Evolutionary conservation across 2,329 filamentous ascomycete species (phyloP).

Genomic region (Hypomyces rosellus): DNA sequence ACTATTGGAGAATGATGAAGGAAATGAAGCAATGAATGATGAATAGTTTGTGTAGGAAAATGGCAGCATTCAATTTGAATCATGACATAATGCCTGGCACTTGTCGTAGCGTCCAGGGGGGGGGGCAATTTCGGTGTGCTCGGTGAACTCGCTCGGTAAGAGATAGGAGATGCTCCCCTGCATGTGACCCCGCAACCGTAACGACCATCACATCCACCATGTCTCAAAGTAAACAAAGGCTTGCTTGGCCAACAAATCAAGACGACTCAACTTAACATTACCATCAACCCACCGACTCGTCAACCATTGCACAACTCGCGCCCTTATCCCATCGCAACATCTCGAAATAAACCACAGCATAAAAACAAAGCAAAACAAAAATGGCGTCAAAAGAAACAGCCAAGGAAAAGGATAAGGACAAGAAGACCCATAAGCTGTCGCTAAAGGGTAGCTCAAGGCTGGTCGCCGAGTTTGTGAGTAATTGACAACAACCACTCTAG

Average conservation of each 20-base stretch:
- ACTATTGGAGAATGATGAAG: too few species aligned
- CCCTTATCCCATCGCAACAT: not conserved
- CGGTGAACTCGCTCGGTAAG: not conserved
- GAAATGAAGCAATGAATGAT: too few species aligned
- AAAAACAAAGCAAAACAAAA: not conserved
- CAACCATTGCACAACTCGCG: not conserved
- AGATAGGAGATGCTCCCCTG: not conserved
- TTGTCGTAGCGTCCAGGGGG: too few species aligned
- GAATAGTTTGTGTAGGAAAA: too few species aligned
- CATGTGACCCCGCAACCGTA: not conserved
- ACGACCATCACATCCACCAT: not conserved
- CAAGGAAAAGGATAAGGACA: constrained; percentile 48
- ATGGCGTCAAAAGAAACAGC: constrained; percentile 29
- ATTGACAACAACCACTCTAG: constrained; percentile 46
- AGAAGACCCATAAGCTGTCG: constrained; percentile 91
- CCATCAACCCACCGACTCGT: not conserved
- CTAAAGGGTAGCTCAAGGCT: constrained; percentile 79
- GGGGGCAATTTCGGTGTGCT: not conserved
- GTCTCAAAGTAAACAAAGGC: constrained; percentile 2
- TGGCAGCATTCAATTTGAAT: too few species aligned
- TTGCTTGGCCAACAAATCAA: too few species aligned
- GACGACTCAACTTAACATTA: too few species aligned
- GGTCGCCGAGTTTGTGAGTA: constrained; percentile 80
- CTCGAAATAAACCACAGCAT: not conserved
- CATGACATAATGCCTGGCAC: too few species aligned